Evolutionary conservation across 1,284 basidiomycete species (phyloP).

Genomic region (Malassezia slooffiae): DNA sequence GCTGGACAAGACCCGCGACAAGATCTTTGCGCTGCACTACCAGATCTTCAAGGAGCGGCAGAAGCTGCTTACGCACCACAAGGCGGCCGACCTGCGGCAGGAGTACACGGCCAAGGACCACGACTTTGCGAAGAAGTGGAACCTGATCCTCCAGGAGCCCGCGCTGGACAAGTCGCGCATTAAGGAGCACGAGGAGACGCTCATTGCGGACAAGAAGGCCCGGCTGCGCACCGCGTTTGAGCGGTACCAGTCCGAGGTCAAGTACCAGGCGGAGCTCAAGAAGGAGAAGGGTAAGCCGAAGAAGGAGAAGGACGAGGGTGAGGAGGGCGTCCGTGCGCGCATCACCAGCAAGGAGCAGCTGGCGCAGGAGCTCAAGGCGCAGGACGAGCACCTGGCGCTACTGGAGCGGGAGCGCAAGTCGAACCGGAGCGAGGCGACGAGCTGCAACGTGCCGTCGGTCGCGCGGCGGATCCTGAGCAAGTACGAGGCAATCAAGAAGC

Average conservation of each 20-base stretch:
- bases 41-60: slow-evolving; percentile 45
- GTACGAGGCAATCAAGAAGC: slow-evolving; percentile 40
- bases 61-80: slow-evolving; percentile 50
- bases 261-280: slow-evolving; percentile 32
- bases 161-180: slow-evolving; percentile 89
- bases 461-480: slow-evolving; percentile 57
- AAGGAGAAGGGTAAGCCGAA: slow-evolving; percentile 22
- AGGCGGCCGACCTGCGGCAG: slow-evolving; percentile 49
- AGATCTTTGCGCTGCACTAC: slow-evolving; percentile 38
- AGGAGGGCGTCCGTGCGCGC: slow-evolving; percentile 26
- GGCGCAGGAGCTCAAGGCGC: slow-evolving; percentile 56
- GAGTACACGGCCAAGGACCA: slow-evolving; percentile 57
- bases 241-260: slow-evolving; percentile 47
- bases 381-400: slow-evolving; percentile 66
- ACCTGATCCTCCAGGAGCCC: slow-evolving; percentile 61
- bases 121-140: slow-evolving; percentile 51
- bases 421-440: slow-evolving; percentile 53
- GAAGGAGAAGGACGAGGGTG: slow-evolving; percentile 25
- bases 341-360: slow-evolving; percentile 32
- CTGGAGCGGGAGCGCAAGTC: slow-evolving; percentile 73
- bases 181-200: slow-evolving; percentile 64
- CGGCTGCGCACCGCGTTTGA: slow-evolving; percentile 63
- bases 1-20: slow-evolving; percentile 27
- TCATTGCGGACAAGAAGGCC: slow-evolving; percentile 53
- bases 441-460: slow-evolving; percentile 49